Evolutionary conservation across 2,329 filamentous ascomycete genomes (phyloP), one percentile per base, ranked within the genome.

Genomic region (Thelonectria discophora): DNA sequence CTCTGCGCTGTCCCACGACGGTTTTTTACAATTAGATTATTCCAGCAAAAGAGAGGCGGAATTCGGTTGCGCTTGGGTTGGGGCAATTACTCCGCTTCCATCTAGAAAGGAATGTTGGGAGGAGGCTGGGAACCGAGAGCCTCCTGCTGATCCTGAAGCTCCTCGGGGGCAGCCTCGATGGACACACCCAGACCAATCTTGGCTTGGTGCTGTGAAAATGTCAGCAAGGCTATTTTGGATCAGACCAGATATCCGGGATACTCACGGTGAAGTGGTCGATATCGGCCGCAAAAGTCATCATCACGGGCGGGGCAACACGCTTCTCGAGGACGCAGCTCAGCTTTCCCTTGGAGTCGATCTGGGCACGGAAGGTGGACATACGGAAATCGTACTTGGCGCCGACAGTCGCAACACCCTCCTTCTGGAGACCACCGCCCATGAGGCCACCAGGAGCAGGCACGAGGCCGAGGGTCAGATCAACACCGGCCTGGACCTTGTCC

Each of bases 311-410:
- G 30, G 93, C 93, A 74, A 99, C 92, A 74, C 93, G 90, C 88
- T 97, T 98, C 85, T 99, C 95, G 70, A 98, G 82, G 74, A 97
- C 81, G 76, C 93, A 95, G 79, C 91, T 92, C 64, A 99, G 85
- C 83, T 97, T 97, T 77, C 95, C 95, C 77, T 92, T 89, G 74
- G 93, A 96, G 81, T 99, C 95, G 72, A 98, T 86, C 82, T 99
- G 95, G 46, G 94, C 95, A 68, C 94, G 89, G 88, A 97, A 97
- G 52, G 93, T 95, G 57, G 92, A 95, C 81, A 93, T 92, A 75
- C 92, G 88, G 88, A 99, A 99, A 78, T 97, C 94, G 81, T 99
- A 99, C 82, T 99, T 99, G 76, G 93, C 92, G 73, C 94, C 95
- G 72, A 98, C 86, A 56, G 94, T 93, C 55, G 96, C 94, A 64